Evolutionary conservation across 345 rosid species (phyloP), one percentile per base, ranked within the genome.

Genomic region (Populus deltoides): DNA sequence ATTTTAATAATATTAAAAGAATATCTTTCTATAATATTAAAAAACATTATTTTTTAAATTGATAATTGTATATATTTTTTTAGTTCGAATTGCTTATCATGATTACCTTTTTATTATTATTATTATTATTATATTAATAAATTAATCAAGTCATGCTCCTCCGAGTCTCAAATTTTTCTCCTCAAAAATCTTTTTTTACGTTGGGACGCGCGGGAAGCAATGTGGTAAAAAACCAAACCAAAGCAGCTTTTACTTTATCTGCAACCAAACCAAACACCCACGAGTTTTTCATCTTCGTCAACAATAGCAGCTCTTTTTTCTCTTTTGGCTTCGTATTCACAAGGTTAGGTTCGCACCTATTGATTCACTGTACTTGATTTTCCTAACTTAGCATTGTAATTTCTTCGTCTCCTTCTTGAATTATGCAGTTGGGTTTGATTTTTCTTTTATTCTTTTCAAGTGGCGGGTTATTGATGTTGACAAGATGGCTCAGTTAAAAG

Each of bases 241-340:
- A 9, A 35, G 10, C 61, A 33, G 62, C 80, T 41, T 70, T 63
- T 43, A 49, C 66, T 33, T 27, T 63, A 63, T 72, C 71, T 47
- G 17, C n/a, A 36, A 11, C 49, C 72, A 10, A 57, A 57, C 66
- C 47, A 72, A 55, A 13, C 7, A 55, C 66, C 59, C 72, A 66
- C 81, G 9, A 9, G 62, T 43, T 67, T 24, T 59, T 6, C 74
- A 51, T 71, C 41, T 71, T 39, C 59, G 61, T 79, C 78, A 41
- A 17, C 18, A 25, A 15, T 18, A 17, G 67, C 31, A 73, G 22
- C 9, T 61, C 20, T 59, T 61, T 45, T 69, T 25, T 38, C 18
- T 38, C 61, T 67, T 57, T 0, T 65, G 51, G 29, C 24, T 72
- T 29, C n/a, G 17, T 27, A n/a, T 25, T 63, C 43, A 16, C 41